These are phyloP conservation scores for Trypanosoma cruzi DNA, from an alignment of 208 protist genomes.

Conservation along the genomic window DNA sequence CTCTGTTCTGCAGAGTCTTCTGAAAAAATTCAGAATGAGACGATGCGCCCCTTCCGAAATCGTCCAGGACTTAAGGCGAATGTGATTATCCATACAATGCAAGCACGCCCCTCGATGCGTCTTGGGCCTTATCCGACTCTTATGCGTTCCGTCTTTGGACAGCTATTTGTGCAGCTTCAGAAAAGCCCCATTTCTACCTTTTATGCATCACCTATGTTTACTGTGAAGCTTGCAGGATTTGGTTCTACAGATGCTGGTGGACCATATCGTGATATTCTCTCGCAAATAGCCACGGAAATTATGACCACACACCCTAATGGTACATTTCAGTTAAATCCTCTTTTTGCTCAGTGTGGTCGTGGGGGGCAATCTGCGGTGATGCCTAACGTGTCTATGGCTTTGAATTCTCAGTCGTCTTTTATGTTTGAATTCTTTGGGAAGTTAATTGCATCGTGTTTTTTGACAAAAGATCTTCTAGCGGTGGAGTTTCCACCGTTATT, in stretches of 20 bases:
- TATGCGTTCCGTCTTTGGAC: slow-evolving; percentile 84
- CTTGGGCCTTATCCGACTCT: slow-evolving; percentile 70
- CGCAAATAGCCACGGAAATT: slow-evolving; percentile 87
- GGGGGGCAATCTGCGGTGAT: slow-evolving; percentile 64
- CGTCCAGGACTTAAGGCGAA: slow-evolving; percentile 61
- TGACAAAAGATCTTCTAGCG: slow-evolving; percentile 87
- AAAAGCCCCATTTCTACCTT: slow-evolving; percentile 66
- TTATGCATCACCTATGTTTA: slow-evolving; percentile 88
- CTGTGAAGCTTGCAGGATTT: slow-evolving; percentile 88
- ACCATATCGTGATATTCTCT: slow-evolving; percentile 91
- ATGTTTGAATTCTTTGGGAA: slow-evolving; percentile 95
- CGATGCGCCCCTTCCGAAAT: slow-evolving; percentile 82
- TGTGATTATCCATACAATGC: slow-evolving; percentile 90
- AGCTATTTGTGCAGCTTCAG: slow-evolving; percentile 87
- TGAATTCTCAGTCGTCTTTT: slow-evolving; percentile 65
- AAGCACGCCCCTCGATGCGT: slow-evolving; percentile 57
- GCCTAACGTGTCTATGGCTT: slow-evolving; percentile 61
- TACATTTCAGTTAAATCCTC: slow-evolving; percentile 85
- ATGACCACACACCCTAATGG: slow-evolving; percentile 84
- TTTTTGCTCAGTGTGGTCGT: slow-evolving; percentile 83
- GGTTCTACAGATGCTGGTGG: slow-evolving; percentile 91
- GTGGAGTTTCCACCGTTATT: slow-evolving; percentile 94
- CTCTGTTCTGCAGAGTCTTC: slow-evolving; percentile 72
- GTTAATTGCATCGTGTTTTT: slow-evolving; percentile 93
- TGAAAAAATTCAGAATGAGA: slow-evolving; percentile 74